A percentile compares a stretch with the other conserved stretches of the same genome.
These are phyloP conservation scores for Blastomyces parvus DNA, from an alignment of 2,329 filamentous ascomycete genomes.

Conservation along the genomic window DNA sequence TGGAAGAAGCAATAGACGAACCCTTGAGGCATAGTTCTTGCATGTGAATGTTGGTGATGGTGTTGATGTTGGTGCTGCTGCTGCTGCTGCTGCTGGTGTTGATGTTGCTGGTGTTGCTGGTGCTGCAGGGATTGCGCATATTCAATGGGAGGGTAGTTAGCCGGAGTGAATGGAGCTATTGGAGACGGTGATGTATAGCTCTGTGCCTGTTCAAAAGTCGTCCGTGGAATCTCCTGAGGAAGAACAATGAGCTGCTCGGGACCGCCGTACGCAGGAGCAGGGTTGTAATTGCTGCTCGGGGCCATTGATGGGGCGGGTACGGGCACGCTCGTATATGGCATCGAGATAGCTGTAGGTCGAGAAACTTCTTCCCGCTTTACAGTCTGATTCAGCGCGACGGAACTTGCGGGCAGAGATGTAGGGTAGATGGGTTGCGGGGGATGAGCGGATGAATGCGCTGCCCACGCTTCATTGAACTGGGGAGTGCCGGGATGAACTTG, in stretches of 20 bases:
- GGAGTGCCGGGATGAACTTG: constrained; percentile 54
- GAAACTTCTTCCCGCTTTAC: constrained; percentile 48
- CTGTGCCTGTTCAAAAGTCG: constrained; percentile 60
- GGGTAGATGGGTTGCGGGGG: constrained; percentile 53
- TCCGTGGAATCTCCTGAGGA: constrained; percentile 68
- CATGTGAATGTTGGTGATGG: constrained; percentile 45
- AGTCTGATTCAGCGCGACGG: constrained; percentile 49
- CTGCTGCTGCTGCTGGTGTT: constrained; percentile 47
- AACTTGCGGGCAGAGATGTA: constrained; percentile 52
- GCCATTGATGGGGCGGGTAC: constrained; percentile 65
- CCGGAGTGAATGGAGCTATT: constrained; percentile 56
- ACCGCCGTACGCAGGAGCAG: constrained; percentile 50
- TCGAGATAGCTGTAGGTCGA: constrained; percentile 49
- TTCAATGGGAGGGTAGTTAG: constrained; percentile 67
- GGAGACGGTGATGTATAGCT: constrained; percentile 60
- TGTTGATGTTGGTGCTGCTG: constrained; percentile 47
- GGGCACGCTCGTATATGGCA: constrained; percentile 64
- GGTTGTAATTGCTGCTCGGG: constrained; percentile 52
- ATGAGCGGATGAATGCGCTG: constrained; percentile 49
- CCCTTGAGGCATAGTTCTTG: constrained; percentile 72
- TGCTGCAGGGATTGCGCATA: constrained; percentile 56
- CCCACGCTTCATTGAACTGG: constrained; percentile 89
- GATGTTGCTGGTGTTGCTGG: constrained; percentile 43
- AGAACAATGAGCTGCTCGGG: constrained; percentile 57
- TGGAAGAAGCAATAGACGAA: constrained; percentile 45